These are phyloP conservation scores for Oldenlandia corymbosa DNA, from an alignment of 257 asterid species.

Conservation along the genomic window DNA sequence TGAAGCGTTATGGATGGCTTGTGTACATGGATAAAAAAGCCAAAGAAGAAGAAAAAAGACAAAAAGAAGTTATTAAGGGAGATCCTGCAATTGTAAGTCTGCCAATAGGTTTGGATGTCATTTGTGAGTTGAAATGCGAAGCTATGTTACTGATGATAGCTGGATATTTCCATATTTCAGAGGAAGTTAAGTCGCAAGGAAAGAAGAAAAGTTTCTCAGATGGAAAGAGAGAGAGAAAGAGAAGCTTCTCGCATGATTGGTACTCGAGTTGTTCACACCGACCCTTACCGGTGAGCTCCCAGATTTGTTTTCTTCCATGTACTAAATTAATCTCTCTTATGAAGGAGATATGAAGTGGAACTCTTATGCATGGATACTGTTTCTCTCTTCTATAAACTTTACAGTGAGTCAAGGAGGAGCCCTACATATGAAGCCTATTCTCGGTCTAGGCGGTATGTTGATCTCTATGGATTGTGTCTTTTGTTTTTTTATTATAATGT, in stretches of 20 bases:
- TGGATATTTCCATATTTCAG: slow-evolving; percentile 37
- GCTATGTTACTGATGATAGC: slow-evolving; percentile 2
- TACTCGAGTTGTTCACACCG: slow-evolving; percentile 68
- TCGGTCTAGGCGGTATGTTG: slow-evolving; percentile 69
- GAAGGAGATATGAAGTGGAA: not conserved
- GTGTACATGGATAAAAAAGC: slow-evolving; percentile 97
- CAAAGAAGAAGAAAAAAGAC: slow-evolving; percentile 89
- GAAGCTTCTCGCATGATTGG: slow-evolving; percentile 77
- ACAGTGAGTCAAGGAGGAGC: slow-evolving; percentile 89
- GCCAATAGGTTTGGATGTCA: not conserved
- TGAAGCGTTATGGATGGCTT: slow-evolving; percentile 96
- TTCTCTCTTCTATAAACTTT: slow-evolving; percentile 12
- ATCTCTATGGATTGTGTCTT: not conserved
- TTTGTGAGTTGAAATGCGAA: slow-evolving; percentile 1
- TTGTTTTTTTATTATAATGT: not conserved
- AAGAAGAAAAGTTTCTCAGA: slow-evolving; percentile 88
- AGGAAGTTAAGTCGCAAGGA: slow-evolving; percentile 93
- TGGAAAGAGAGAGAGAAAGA: slow-evolving; percentile 87
- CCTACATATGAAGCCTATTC: slow-evolving; percentile 97
- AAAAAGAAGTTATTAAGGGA: slow-evolving; percentile 93
- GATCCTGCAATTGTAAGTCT: slow-evolving; percentile 89
- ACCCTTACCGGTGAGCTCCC: slow-evolving; percentile 72
- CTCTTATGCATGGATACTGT: not conserved
- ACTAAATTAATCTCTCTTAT: not conserved
- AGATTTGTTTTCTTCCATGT: slow-evolving; percentile 10